Evolutionary conservation across 2,329 filamentous ascomycete species (phyloP), one percentile per base, ranked within the genome.

Genomic region (Monosporascus sp.): DNA sequence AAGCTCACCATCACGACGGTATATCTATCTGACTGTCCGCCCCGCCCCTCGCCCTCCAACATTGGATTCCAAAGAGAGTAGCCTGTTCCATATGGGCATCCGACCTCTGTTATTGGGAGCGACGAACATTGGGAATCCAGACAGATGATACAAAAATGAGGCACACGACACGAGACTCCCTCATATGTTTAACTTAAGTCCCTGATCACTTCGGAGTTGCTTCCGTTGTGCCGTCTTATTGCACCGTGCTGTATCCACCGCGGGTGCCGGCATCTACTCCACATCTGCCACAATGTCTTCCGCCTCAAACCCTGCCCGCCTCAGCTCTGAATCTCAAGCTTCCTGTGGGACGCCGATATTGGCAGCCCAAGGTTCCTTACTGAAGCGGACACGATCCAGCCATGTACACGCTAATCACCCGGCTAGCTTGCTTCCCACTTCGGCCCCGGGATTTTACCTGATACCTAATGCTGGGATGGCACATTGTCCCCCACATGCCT

Each of bases 401-500:
- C 72, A 73, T 55, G 73, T 80, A 52, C 77, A 79, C 61, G 79
- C 78, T 51, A 71, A 68, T 57, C 66, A 78, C 48, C 64, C 68
- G 47, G 59, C 69, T 47, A 73, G 71, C 55, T 61, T 68, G 31
- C 68, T 68, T 48, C 62, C 74, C 55, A 64, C 65, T 48, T 71
- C 72, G 35, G 64, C 78, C 41, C 78, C 80, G 37, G 66, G 24
- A 15, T 46, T 72, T 40, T 84, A 81, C 37, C 76, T 80, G 55
- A 73, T 81, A 60, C 83, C 79, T 70, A 72, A 75, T 52, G 82
- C 81, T 18, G 80, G 81, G 28, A 71, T 78, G 53, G 75, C 80
- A 43, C 81, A 81, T 52, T 79, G 74, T 63, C 80, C 79, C 15
- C 74, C 74, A 53, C 76, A 81, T 60, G 74, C 73, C 55, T 86